phyloP scores from a whole-genome alignment of 805 yeast genomes.

The Spathaspora arborariae region DNA sequence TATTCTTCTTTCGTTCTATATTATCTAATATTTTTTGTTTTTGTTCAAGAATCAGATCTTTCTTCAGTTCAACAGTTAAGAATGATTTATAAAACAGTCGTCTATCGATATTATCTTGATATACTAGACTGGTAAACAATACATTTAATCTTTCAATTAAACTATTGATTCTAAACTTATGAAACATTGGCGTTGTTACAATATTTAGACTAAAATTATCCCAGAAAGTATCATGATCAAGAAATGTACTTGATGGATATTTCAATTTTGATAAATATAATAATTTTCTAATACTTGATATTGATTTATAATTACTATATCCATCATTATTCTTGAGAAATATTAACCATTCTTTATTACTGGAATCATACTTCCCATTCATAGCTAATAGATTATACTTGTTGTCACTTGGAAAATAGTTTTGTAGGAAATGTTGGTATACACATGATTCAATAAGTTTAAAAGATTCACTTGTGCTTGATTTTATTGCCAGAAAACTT shows the following conservation, averaged over 20 bases:
- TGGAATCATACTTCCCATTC: slow-evolving; percentile 33
- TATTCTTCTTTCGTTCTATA: slow-evolving; percentile 12
- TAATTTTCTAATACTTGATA: slow-evolving; percentile 19
- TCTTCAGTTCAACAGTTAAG: slow-evolving; percentile 6
- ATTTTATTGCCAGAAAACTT: slow-evolving; percentile 29
- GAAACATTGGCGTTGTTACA: slow-evolving; percentile 26
- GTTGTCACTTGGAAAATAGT: slow-evolving; percentile 16
- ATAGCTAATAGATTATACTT: slow-evolving; percentile 18
- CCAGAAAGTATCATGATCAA: slow-evolving; percentile 19
- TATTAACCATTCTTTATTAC: slow-evolving; percentile 30
- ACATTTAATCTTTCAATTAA: slow-evolving; percentile 47
- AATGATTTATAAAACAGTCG: neutral
- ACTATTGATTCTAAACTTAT: slow-evolving; percentile 46
- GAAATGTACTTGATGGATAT: slow-evolving; percentile 17
- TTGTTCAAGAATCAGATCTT: slow-evolving; percentile 30
- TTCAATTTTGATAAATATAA: slow-evolving; percentile 20
- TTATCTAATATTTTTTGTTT: slow-evolving; percentile 19
- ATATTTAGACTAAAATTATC: slow-evolving; percentile 24
- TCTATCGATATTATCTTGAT: slow-evolving; percentile 13
- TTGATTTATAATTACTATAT: slow-evolving; percentile 11
- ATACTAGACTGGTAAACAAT: slow-evolving; percentile 40
- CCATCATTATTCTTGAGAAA: slow-evolving; percentile 15
- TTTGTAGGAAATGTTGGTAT: slow-evolving; percentile 16
- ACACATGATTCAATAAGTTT: slow-evolving; percentile 20
- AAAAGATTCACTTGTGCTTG: slow-evolving; percentile 16